Base-by-base conservation (phyloP, 176 grass and related monocot species). In the Cenchrus fungigraminus region DNA sequence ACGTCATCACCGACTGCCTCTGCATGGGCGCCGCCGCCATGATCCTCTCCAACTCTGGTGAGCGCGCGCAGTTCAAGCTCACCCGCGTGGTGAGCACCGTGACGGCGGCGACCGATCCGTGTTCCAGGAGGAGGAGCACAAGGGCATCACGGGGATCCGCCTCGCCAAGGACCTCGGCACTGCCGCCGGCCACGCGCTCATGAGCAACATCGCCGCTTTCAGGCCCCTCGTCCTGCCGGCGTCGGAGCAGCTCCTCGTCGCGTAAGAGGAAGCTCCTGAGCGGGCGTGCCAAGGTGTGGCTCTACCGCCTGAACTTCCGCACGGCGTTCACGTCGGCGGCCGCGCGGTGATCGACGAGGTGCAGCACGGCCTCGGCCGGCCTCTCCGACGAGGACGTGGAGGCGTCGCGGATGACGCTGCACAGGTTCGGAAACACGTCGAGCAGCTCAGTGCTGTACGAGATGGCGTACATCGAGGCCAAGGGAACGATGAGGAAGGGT, bases 301-400 rank as follows among this genome's bases (percentile, higher is more conserved):
- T 90, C 1, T 90, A 86, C 79, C 65, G 83, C 0, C 88, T 91
- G 0, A 91, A 95, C 67, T 95, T 95, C 83, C 68, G 80, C 28
- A 78, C 83, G 31, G 94, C 89, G 45, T 97, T 59, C 94, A 97
- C 44, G 88, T 77, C 1, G 88, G 82, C 1, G 84, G 89, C 0
- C 79, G 79, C 3, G 85, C 54, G 9, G 85, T 86, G 15, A 79
- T 87, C 52, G 82, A 85, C 74, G 85, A 83, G 74, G 80, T 73
- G 13, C 83, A 83, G 85, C 43, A 49, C 2, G 80, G 84, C 1
- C 85, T 91, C 20, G 89, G 85, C 0, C 85, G 89, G 85, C 0
- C 85, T 91, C 14, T 83, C 82, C 73, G 81, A 91, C 52, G 54
- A 79, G 4, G 84, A 90, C 58, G 80, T 73, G 8, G 79, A 87